Conservation (phyloP, 257 asterid genomes). For the Sherardia arvensis region DNA sequence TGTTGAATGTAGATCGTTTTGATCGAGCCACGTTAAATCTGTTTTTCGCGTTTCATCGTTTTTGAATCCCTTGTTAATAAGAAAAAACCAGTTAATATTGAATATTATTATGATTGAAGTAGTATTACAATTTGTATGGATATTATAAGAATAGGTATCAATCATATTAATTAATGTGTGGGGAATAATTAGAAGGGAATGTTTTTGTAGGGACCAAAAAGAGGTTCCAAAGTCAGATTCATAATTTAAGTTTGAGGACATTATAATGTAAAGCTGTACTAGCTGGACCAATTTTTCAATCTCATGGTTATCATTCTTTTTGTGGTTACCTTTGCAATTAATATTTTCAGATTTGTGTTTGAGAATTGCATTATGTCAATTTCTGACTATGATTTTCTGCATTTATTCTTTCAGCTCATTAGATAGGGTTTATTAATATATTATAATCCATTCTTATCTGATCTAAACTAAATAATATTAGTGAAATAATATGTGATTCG, state of each 20-base stretch:
- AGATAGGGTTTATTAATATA: background rate
- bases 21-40: no score
- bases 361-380: background rate
- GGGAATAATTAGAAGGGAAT: background rate
- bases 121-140: background rate
- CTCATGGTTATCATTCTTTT: background rate
- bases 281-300: constrained; percentile 11
- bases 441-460: no score
- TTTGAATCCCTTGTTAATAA: no score
- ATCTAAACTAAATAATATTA: no score
- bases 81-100: background rate
- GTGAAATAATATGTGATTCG: no score
- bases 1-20: no score
- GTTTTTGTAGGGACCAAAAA: background rate
- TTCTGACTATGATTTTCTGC: background rate
- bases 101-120: background rate
- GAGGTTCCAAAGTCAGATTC: constrained; percentile 12
- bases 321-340: background rate
- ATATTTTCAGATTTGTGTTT: background rate
- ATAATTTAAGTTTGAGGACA: background rate
- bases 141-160: background rate
- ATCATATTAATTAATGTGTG: background rate
- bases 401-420: background rate
- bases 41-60: no score
- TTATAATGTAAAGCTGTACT: constrained; percentile 1